Evolutionary conservation across 2,329 filamentous ascomycete species (phyloP).

Genomic region (Mariannaea sp.): DNA sequence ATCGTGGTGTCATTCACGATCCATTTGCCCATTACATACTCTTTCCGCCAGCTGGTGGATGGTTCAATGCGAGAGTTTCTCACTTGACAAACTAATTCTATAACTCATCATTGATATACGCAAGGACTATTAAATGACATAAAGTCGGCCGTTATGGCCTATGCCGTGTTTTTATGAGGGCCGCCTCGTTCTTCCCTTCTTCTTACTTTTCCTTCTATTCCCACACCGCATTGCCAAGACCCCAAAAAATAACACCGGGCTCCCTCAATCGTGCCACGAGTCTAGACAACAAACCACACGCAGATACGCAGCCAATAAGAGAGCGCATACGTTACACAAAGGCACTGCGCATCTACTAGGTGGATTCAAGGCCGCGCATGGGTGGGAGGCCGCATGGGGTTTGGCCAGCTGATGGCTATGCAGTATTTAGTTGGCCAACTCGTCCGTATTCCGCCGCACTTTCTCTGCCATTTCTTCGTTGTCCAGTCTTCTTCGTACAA

Average conservation of each 20-base stretch:
- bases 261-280: not conserved
- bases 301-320: not conserved
- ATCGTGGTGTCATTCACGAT: no score
- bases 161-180: no score
- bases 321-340: not conserved
- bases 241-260: not conserved
- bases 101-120: no score
- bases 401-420: not conserved
- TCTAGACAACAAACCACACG: not conserved
- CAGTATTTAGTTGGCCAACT: not conserved
- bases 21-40: no score
- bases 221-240: not conserved
- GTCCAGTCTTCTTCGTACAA: not conserved
- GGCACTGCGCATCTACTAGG: not conserved
- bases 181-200: not conserved
- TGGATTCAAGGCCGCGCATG: not conserved
- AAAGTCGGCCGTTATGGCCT: no score
- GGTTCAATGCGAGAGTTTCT: no score
- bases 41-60: no score
- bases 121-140: no score
- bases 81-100: no score
- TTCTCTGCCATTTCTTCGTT: no score
- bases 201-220: not conserved
- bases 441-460: no score
- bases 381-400: not conserved